phyloP scores from a whole-genome alignment of 2,329 filamentous ascomycete genomes.

The Sarocladium brachiariae region DNA sequence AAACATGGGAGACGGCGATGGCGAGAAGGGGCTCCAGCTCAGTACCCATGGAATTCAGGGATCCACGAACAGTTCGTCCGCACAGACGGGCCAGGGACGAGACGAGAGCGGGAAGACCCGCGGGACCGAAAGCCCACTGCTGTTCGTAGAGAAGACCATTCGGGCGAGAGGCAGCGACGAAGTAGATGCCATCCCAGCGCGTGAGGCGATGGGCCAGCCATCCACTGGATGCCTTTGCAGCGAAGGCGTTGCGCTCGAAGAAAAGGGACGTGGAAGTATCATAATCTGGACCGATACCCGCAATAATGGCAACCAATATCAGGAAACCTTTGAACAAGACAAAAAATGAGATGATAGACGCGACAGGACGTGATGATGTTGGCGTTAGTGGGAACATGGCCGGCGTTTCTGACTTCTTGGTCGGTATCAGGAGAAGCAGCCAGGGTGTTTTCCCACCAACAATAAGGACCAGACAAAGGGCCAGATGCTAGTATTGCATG shows the following conservation, averaged over 20 bases:
- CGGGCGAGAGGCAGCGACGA: conserved; percentile 51
- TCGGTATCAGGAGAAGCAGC: neutral
- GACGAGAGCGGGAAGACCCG: conserved; percentile 37
- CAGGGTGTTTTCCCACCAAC: conserved; percentile 5
- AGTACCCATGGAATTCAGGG: conserved; percentile 16
- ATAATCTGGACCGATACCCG: conserved; percentile 55
- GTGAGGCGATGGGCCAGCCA: conserved; percentile 50
- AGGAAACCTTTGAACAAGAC: conserved; percentile 58
- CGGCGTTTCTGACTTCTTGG: too few relatives aligned
- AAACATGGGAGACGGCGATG: conserved; percentile 61
- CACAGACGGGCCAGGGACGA: neutral
- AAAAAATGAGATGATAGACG: conserved; percentile 7
- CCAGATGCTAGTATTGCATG: neutral
- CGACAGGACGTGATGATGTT: neutral
- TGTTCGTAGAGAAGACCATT: conserved; percentile 67
- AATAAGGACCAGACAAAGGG: neutral
- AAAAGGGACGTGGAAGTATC: conserved; percentile 65
- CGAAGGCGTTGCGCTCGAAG: conserved; percentile 26
- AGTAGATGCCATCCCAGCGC: conserved; percentile 80
- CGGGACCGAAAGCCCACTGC: conserved; percentile 71
- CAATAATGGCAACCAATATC: conserved; percentile 50
- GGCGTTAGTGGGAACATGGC: neutral
- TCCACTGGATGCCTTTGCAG: conserved; percentile 22
- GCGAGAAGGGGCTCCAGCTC: conserved; percentile 45
- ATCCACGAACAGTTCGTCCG: conserved; percentile 9